Base-by-base conservation (phyloP, 2,329 filamentous ascomycete species). In the Dactylellina haptotyla region DNA sequence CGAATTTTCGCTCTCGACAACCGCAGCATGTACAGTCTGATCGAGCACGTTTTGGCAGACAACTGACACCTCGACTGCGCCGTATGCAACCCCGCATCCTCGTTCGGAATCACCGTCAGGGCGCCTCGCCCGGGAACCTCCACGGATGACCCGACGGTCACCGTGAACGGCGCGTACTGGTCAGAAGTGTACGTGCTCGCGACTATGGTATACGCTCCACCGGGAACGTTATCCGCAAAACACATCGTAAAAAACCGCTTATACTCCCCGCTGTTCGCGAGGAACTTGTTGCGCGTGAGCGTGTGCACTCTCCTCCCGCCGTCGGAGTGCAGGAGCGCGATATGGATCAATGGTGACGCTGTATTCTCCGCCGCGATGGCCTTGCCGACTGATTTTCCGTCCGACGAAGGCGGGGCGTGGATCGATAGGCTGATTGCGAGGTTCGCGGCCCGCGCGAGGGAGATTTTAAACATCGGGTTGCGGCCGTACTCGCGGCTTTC, bases 171-270 rank as follows among this genome's bases (percentile, higher is more conserved):
- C 2, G 90, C 91, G 0, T 87, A 83, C 78, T 96, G 91, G 6
- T 89, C 90, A 0, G 89, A 85, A 75, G 96, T 92, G 80, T 96
- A 98, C 0, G 94, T 96, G 1, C 92, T 97, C 79, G 90, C 94
- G 4, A 97, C 90, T 64, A 97, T 85, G 0, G 92, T 97, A 80
- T 98, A 99, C 0, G 84, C 84, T 0, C 94, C 94, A 0, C 87
- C 82, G 39, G 88, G 87, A 16, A 97, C 82, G 18, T 83, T 75
- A 78, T 78, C 80, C 1, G 69, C 82, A 75, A 91, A 87, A 1
- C 90, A 88, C 30, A 93, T 83, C 2, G 91, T 90, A 79, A 90
- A 91, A 26, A 90, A 90, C 26, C 89, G 88, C 53, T 91, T 88
- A 81, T 99, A 97, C 76, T 97, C 92, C n/a, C 91, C 91, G 32